Conservation (phyloP, 768 basidiomycete species). For the Boletus rufocinnamomeus region DNA sequence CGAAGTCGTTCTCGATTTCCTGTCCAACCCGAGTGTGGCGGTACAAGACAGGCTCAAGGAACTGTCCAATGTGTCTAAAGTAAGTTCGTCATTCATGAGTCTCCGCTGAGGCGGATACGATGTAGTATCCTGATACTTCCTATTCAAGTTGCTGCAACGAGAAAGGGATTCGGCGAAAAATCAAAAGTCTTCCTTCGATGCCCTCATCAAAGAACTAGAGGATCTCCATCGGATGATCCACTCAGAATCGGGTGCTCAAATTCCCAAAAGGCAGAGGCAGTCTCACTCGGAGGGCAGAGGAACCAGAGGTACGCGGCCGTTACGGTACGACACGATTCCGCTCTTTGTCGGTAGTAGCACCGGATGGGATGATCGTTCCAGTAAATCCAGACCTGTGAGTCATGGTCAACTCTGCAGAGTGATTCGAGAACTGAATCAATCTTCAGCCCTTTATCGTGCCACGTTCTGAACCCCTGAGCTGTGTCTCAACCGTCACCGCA, state of each 20-base stretch:
- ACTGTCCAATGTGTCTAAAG: constrained; percentile 11
- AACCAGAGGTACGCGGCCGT: neutral
- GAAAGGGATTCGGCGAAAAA: constrained; percentile 8
- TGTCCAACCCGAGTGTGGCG: constrained; percentile 10
- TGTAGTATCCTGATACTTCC: neutral
- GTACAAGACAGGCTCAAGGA: constrained; percentile 20
- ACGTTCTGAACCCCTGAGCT: neutral
- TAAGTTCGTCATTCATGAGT: neutral
- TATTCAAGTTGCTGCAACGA: constrained; percentile 14
- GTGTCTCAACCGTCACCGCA: constrained; percentile 7
- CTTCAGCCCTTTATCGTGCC: neutral
- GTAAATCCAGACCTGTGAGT: constrained; percentile 16
- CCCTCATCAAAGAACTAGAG: constrained; percentile 13
- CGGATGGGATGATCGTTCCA: neutral
- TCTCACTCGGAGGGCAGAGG: neutral
- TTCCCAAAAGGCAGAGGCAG: neutral
- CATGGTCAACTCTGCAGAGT: neutral
- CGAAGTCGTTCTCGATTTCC: constrained; percentile 23
- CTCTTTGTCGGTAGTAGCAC: neutral
- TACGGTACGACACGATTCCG: constrained; percentile 4
- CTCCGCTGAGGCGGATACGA: neutral
- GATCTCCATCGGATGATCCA: constrained; percentile 1
- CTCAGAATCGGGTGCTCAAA: neutral
- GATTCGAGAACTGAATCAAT: neutral
- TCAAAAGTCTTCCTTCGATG: constrained; percentile 15